Percentiles rank a stretch among this genome's conserved stretches.
Evolutionary conservation across 495 filamentous ascomycete species (phyloP).

Genomic region (Beverwykella pulmonaria): DNA sequence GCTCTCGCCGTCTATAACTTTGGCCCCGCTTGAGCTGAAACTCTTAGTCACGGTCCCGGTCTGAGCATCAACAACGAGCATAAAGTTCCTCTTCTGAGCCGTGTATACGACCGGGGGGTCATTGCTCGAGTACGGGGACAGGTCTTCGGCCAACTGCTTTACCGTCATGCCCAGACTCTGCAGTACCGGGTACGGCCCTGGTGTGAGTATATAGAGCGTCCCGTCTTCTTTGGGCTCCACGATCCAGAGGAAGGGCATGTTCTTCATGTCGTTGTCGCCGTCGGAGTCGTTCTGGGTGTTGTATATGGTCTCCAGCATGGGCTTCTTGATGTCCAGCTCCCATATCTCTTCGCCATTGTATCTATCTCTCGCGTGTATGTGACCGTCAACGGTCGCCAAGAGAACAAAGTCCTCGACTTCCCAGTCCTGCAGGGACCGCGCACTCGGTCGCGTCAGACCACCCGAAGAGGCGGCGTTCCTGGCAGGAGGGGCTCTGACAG

Average conservation of each 20-base stretch:
- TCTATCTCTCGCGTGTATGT: conserved; percentile 88
- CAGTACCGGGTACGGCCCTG: conserved; percentile 59
- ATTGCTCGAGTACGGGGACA: conserved; percentile 66
- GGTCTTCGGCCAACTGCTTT: conserved; percentile 72
- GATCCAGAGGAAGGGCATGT: conserved; percentile 86
- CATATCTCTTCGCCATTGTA: conserved; percentile 80
- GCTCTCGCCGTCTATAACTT: conserved; percentile 56
- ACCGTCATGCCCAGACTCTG: conserved; percentile 72
- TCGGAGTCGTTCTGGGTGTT: conserved; percentile 69
- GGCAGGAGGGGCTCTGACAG: conserved; percentile 57
- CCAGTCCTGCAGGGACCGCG: conserved; percentile 97
- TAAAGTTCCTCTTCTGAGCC: conserved; percentile 75
- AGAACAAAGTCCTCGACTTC: conserved; percentile 99
- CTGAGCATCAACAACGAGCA: conserved; percentile 81
- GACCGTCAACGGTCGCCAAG: conserved; percentile 98
- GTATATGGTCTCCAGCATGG: conserved; percentile 88
- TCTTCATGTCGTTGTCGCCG: conserved; percentile 61
- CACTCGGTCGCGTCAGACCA: conserved; percentile 77
- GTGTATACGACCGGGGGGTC: conserved; percentile 77
- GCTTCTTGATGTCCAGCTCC: conserved; percentile 78
- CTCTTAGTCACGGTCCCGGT: conserved; percentile 73
- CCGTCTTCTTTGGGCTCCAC: conserved; percentile 91
- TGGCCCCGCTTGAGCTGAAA: conserved; percentile 62
- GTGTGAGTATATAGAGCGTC: conserved; percentile 83
- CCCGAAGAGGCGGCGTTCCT: conserved; percentile 60